These are phyloP conservation scores for Dictyostelium purpureum DNA, from an alignment of 78 protist species.

Conservation along the genomic window DNA sequence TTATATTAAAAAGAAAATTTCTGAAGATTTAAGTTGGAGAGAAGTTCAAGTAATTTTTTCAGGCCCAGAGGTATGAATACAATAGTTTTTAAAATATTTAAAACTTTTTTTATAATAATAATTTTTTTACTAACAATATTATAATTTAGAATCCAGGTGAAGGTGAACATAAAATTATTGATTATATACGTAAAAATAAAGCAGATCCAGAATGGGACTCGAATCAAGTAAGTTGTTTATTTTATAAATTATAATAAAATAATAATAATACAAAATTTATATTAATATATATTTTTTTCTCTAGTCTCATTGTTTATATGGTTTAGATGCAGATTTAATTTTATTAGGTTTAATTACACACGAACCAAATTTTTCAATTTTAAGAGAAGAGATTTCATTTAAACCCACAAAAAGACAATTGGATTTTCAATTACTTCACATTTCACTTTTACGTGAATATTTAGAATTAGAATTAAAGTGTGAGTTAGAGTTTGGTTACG, in stretches of 20 bases:
- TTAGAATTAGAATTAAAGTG: conserved; percentile 72
- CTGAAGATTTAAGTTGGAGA: conserved; percentile 92
- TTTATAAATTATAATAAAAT: neutral
- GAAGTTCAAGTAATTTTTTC: conserved; percentile 80
- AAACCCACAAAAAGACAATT: conserved; percentile 39
- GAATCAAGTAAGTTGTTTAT: conserved; percentile 66
- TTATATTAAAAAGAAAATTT: conserved; percentile 87
- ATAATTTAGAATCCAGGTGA: conserved; percentile 95
- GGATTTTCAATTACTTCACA: conserved; percentile 67
- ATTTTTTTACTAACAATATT: neutral
- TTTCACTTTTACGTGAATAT: conserved; percentile 83
- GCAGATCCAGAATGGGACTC: conserved; percentile 90
- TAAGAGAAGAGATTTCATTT: conserved; percentile 91
- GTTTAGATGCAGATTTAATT: conserved; percentile 99
- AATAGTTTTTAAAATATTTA: neutral
- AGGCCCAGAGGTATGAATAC: conserved; percentile 71
- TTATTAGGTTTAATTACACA: conserved; percentile 99
- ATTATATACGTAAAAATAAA: conserved; percentile 94
- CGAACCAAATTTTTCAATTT: conserved; percentile 96
- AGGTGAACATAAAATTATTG: conserved; percentile 99
- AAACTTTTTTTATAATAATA: neutral
- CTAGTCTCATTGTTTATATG: conserved; percentile 80
- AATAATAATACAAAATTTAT: conserved; percentile 63
- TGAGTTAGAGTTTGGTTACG: conserved; percentile 77
- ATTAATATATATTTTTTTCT: neutral